A percentile compares a stretch with the other conserved stretches of the same genome.
These are phyloP conservation scores for Leccinellum rugosiceps DNA, from an alignment of 768 basidiomycete species.

Conservation along the genomic window DNA sequence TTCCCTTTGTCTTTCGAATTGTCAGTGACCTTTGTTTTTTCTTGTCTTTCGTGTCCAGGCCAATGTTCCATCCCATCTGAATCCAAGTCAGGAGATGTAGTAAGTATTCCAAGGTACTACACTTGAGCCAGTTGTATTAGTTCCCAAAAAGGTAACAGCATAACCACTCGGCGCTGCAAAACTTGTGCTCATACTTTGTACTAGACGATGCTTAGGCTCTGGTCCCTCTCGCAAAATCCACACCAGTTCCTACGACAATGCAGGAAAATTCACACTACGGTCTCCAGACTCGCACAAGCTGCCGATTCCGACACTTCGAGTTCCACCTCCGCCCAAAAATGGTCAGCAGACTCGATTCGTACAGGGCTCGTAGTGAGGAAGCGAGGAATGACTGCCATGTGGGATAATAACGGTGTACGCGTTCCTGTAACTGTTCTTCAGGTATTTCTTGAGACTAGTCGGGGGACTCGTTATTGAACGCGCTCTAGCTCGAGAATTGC, in stretches of 20 bases:
- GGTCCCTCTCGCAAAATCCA: conserved; percentile 42
- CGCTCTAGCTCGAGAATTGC: conserved; percentile 72
- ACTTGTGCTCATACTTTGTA: conserved; percentile 12
- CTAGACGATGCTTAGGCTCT: conserved; percentile 50
- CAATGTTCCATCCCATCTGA: conserved; percentile 77
- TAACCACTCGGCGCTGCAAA: not conserved
- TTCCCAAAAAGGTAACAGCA: conserved; percentile 19
- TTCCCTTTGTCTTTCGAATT: conserved; percentile 15
- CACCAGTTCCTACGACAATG: conserved; percentile 30
- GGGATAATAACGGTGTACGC: conserved; percentile 85
- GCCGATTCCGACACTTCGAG: conserved; percentile 16
- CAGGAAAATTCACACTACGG: conserved; percentile 46
- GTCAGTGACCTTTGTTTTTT: conserved; percentile 21
- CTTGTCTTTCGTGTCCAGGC: conserved; percentile 51
- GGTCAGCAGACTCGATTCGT: conserved; percentile 81
- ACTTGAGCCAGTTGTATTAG: not conserved
- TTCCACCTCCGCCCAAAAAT: conserved; percentile 46
- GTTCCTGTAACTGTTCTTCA: conserved; percentile 94
- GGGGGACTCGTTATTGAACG: conserved; percentile 10
- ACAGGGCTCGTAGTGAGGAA: conserved; percentile 94
- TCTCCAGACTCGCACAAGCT: conserved; percentile 29
- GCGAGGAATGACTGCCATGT: conserved; percentile 92
- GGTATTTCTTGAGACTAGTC: conserved; percentile 43
- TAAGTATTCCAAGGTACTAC: conserved; percentile 25
- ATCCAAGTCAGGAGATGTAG: conserved; percentile 10